Percentiles rank a stretch among this genome's conserved stretches.
phyloP scores from a whole-genome alignment of 352 stramenopile species.

The Pythium sukuiense region DNA sequence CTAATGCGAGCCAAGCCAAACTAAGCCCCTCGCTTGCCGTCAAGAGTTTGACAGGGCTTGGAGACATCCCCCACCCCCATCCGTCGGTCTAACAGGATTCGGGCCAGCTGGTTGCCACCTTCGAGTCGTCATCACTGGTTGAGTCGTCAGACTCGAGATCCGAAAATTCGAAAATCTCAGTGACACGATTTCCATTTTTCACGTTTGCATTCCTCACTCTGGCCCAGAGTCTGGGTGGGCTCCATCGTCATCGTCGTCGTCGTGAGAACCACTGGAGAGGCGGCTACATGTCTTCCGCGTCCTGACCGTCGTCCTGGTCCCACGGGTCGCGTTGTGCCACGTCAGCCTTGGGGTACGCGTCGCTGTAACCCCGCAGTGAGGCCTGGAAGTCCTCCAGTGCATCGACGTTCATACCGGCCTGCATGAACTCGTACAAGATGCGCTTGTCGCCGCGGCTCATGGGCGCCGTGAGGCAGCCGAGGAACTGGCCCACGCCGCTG shows the following conservation, averaged over 20 bases:
- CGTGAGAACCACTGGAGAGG: background rate
- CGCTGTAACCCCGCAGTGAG: constrained; percentile 39
- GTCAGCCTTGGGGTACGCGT: constrained; percentile 37
- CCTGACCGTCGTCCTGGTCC: constrained; percentile 16
- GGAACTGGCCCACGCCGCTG: constrained; percentile 41
- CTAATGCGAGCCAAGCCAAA: background rate
- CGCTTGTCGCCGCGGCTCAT: constrained; percentile 49
- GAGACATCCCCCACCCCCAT: too few species aligned
- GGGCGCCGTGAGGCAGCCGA: constrained; percentile 39
- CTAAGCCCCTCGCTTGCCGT: too few species aligned
- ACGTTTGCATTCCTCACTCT: background rate
- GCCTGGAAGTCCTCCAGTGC: constrained; percentile 59
- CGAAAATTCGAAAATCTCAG: constrained; percentile 17
- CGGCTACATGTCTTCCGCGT: constrained; percentile 5
- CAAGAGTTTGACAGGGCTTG: too few species aligned
- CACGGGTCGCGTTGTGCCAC: constrained; percentile 2
- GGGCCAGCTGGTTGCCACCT: constrained; percentile 1
- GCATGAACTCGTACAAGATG: constrained; percentile 73
- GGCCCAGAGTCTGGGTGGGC: too few species aligned
- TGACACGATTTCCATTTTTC: background rate
- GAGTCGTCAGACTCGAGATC: constrained; percentile 6
- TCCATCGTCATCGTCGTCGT: background rate
- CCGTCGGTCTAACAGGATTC: background rate
- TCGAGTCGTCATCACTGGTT: constrained; percentile 37
- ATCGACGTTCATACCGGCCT: constrained; percentile 72